Conservation (phyloP, 257 asterid genomes). For the Petrea volubilis region DNA sequence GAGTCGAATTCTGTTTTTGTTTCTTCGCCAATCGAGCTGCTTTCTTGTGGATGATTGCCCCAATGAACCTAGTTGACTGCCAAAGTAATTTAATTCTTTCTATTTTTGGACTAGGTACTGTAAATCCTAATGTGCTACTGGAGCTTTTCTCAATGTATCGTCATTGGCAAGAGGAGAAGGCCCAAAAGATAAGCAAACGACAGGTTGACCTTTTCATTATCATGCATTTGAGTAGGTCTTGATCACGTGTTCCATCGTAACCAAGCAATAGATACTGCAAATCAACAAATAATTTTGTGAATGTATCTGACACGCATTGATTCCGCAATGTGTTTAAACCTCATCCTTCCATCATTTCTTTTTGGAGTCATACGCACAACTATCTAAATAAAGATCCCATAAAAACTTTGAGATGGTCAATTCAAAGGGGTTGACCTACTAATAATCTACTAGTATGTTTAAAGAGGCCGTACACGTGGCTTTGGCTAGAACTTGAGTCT, state of each 20-base stretch:
- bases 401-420: not conserved
- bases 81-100: conserved; percentile 9
- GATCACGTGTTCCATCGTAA: not conserved
- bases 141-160: conserved; percentile 86
- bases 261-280: not conserved
- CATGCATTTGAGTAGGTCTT: conserved; percentile 1
- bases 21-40: not conserved
- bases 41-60: conserved; percentile 16
- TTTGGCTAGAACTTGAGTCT: not conserved
- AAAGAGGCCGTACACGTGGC: conserved; percentile 11
- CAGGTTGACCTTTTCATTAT: conserved; percentile 54
- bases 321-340: not conserved
- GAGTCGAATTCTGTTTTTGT: not conserved
- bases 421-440: not conserved
- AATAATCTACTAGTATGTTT: not conserved
- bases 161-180: conserved; percentile 81
- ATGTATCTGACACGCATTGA: not conserved
- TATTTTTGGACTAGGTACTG: conserved; percentile 55
- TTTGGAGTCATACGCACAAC: not conserved
- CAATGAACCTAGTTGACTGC: conserved; percentile 18
- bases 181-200: conserved; percentile 58
- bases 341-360: not conserved
- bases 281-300: conserved; percentile 1
- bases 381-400: not conserved
- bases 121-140: conserved; percentile 79